Base-by-base conservation (phyloP, 768 basidiomycete genomes). In the Collybia sp. region DNA sequence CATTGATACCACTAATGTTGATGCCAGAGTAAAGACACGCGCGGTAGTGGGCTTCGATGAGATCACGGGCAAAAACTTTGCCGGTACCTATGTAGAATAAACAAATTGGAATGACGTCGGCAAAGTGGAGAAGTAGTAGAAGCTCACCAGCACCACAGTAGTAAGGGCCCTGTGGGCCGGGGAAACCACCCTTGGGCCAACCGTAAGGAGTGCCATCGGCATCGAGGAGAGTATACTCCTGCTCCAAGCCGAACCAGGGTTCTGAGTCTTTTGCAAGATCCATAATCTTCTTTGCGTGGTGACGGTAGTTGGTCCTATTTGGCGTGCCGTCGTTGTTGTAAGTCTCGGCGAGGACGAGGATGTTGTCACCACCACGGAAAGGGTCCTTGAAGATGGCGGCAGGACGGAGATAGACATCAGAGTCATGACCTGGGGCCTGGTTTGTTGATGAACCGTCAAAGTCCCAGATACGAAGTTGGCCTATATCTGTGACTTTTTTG, bases 151-250 rank as follows among this genome's bases (percentile, higher is more conserved):
- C 94, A 75, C 95, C 96, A 62, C 96, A 99, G 74, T 99, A 99
- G 71, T 99, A 97, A 42, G 96, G 96, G 51, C 96, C 96, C 68
- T 99, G 96, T 51, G 96, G 94, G 62, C 89, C 96, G 52, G 96
- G 96, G 86, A 97, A 99, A 71, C 96, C 96, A 58, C 93, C 93
- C 71, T 93, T 93, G 60, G 96, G 96, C 96, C 96, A 98, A 45
- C 92, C 93, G 68, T 75, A 88, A 39, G 95, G 95, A 51, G 78
- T 75, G 56, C 85, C 93, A 65, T 98, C 96, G 53, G 75, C 77
- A 62, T 93, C 93, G 58, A 99, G 88, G 55, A 99, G 85, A 57
- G 95, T 98, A 77, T 97, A 99, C 65, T 98, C 96, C 68, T 99
- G 96, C 70, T 98, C 95, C 52, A 98, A 75, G 72, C 95, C 93